A percentile compares a stretch with the other conserved stretches of the same genome.
Conservation (phyloP, 1,139 yeast genomes). For the Nakaseomyces nivariensis region DNA sequence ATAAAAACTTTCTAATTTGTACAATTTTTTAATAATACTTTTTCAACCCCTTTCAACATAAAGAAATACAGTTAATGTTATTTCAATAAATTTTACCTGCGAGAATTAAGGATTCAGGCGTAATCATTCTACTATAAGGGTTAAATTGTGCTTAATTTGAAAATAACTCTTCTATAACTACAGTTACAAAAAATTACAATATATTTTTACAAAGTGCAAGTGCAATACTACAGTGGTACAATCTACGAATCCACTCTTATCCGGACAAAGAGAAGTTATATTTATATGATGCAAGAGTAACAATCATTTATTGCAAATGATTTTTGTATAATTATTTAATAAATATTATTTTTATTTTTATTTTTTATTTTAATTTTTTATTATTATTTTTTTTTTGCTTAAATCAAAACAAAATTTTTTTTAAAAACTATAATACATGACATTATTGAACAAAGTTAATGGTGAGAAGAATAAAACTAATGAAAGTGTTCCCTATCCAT, state of each 20-base stretch:
- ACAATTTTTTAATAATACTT: slow-evolving; percentile 1
- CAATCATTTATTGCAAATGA: slow-evolving; percentile 20
- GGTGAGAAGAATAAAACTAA: too few species aligned
- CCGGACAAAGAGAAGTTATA: neutral
- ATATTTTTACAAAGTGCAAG: neutral
- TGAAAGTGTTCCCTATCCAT: too few species aligned
- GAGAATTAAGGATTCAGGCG: too few species aligned
- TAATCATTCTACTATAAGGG: neutral
- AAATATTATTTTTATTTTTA: neutral
- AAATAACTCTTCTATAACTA: too few species aligned
- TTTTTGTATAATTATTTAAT: slow-evolving; percentile 5
- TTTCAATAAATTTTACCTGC: neutral
- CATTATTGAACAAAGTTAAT: neutral
- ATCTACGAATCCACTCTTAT: neutral
- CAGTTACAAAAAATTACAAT: neutral
- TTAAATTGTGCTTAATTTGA: too few species aligned
- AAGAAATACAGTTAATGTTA: too few species aligned
- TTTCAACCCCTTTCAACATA: neutral
- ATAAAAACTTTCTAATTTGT: neutral
- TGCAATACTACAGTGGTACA: neutral
- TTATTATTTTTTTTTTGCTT: slow-evolving; percentile 10
- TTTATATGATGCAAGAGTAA: neutral
- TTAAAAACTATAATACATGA: slow-evolving; percentile 1
- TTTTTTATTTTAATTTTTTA: slow-evolving; percentile 9
- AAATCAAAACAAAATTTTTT: neutral